phyloP scores from a whole-genome alignment of 495 filamentous ascomycete genomes.

The Aspergillus kassunensis region DNA sequence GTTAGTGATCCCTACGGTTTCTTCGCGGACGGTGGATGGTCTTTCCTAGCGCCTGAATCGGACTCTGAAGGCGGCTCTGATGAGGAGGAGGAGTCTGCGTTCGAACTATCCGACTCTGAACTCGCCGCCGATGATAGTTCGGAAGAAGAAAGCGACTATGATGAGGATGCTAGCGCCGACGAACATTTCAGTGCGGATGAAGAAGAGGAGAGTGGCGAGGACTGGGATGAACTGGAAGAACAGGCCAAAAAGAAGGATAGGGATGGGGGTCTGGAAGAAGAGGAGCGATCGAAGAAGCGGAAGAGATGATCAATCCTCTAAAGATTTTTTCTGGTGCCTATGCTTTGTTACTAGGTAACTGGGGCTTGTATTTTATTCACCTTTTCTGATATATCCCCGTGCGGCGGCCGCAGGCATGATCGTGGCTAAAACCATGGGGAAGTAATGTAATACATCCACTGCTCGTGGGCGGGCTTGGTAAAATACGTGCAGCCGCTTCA shows the following conservation, averaged over 20 bases:
- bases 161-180: conserved; percentile 82
- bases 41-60: conserved; percentile 80
- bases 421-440: background rate
- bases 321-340: background rate
- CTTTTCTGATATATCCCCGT: background rate
- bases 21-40: conserved; percentile 94
- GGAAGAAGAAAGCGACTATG: conserved; percentile 88
- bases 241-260: conserved; percentile 86
- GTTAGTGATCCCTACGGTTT: conserved; percentile 89
- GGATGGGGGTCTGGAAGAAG: conserved; percentile 68
- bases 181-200: conserved; percentile 72
- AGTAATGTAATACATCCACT: background rate
- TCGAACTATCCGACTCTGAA: conserved; percentile 83
- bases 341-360: conserved; percentile 1
- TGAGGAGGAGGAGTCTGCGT: conserved; percentile 85
- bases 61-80: conserved; percentile 78
- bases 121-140: conserved; percentile 75
- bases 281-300: conserved; percentile 57
- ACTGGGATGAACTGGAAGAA: conserved; percentile 88
- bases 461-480: too few species aligned
- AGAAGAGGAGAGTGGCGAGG: conserved; percentile 69
- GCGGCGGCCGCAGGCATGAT: background rate
- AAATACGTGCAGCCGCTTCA: too few species aligned
- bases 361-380: conserved; percentile 1
- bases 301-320: conserved; percentile 37